These are phyloP conservation scores for Xylariomycetidae sp. DNA, from an alignment of 2,329 filamentous ascomycete species.

Conservation along the genomic window DNA sequence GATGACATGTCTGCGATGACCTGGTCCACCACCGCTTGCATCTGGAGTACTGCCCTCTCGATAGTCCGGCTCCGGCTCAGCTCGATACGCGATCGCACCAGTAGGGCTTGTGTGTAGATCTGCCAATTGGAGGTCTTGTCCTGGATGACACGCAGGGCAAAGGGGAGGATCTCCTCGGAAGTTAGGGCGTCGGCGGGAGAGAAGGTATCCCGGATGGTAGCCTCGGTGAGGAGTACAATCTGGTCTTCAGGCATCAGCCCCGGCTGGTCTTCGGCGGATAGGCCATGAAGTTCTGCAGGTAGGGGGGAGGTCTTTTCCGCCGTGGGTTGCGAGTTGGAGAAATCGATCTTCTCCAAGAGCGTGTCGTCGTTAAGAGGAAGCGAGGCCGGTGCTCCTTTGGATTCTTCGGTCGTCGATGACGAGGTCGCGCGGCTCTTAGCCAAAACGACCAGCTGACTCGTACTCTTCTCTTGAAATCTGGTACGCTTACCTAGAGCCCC, in stretches of 20 bases:
- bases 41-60: conserved; percentile 83
- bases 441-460: conserved; percentile 85
- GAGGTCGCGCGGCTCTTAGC: conserved; percentile 63
- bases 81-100: conserved; percentile 88
- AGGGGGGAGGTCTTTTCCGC: conserved; percentile 37
- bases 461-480: conserved; percentile 71
- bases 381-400: conserved; percentile 52
- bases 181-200: conserved; percentile 81
- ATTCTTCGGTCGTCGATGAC: not conserved
- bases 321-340: conserved; percentile 49
- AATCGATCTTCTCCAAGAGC: conserved; percentile 80
- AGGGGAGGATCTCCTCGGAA: conserved; percentile 89
- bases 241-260: conserved; percentile 80
- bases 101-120: conserved; percentile 87
- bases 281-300: conserved; percentile 53
- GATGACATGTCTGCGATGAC: conserved; percentile 73
- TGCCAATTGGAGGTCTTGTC: conserved; percentile 97
- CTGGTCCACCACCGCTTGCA: conserved; percentile 94
- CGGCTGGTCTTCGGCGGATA: conserved; percentile 79
- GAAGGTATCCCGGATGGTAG: conserved; percentile 82
- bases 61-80: conserved; percentile 80
- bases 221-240: conserved; percentile 82
- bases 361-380: conserved; percentile 89
- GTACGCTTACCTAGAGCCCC: conserved; percentile 84
- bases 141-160: conserved; percentile 79